Base-by-base conservation (phyloP, 805 yeast species). In the Saturnispora bothae region DNA sequence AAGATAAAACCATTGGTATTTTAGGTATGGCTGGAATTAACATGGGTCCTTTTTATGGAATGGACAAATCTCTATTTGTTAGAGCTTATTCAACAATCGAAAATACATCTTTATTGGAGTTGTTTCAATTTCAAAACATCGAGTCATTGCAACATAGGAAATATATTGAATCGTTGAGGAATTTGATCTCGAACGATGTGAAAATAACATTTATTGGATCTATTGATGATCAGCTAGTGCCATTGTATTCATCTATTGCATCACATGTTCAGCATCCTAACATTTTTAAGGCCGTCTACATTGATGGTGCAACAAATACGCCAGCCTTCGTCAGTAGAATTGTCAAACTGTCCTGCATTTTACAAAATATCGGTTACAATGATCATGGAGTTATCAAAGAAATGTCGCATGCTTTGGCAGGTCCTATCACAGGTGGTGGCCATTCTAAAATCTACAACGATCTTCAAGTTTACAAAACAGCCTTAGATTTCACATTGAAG, bases 11-110 rank as follows among this genome's bases (percentile, higher is more conserved):
- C 17, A 68, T 88, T 12, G 84, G 92, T 0, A 63, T 89, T 15
- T 60, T 89, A 35, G 89, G 89, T 3, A 89, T 89, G 98, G 97
- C 97, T 0, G 97, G 97, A 1, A 75, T 88, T 18, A 84, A 86
- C 49, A 76, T 84, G 54, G 98, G 98, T 0, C 98, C 98, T 2
- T 83, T 84, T 53, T 84, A 77, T 47, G 96, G 96, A 0, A 73
- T 76, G 49, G 97, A 92, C 53, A 86, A 84, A 55, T 76, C 78
- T 8, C 62, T 86, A 19, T 72, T 88, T 44, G 78, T 89, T 59
- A 71, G 86, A 46, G 96, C 96, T 0, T 86, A 86, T 51, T 79
- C 94, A 1, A 77, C 94, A 0, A 80, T 89, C 43, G 98, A 92
- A 53, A 82, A 78, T 47, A 95, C 82, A 38, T 83, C 96, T 0